These are phyloP conservation scores for Akebia trifoliata DNA, from an alignment of 164 flowering plant species.

Conservation along the genomic window DNA sequence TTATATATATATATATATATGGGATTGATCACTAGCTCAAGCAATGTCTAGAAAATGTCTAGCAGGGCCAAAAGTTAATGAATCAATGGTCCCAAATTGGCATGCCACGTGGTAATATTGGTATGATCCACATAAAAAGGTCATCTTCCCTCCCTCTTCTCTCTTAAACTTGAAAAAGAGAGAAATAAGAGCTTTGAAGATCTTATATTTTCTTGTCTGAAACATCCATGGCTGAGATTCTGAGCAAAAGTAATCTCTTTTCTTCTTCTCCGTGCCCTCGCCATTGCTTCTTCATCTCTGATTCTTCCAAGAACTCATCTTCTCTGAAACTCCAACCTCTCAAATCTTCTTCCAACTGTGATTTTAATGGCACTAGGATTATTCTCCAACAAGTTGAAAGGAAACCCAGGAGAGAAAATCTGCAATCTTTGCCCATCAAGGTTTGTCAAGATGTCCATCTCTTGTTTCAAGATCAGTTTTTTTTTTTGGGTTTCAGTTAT, in stretches of 20 bases:
- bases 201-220: neutral
- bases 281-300: conserved; percentile 1
- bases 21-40: too few species aligned
- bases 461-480: neutral
- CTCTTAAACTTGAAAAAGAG: too few species aligned
- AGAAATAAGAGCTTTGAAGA: too few species aligned
- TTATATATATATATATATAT: too few species aligned
- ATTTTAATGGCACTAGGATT: conserved; percentile 25
- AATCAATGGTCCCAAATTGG: too few species aligned
- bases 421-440: conserved; percentile 20
- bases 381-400: conserved; percentile 8
- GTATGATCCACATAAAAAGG: too few species aligned
- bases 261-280: conserved; percentile 8
- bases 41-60: too few species aligned
- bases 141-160: too few species aligned
- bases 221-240: conserved; percentile 25
- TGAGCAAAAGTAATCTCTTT: conserved; percentile 22
- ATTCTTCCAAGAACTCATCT: conserved; percentile 12
- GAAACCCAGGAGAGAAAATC: conserved; percentile 8
- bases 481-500: neutral
- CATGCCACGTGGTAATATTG: too few species aligned
- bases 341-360: conserved; percentile 16
- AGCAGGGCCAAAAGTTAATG: too few species aligned
- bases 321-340: conserved; percentile 19
- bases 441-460: conserved; percentile 14